A percentile compares a stretch with the other conserved stretches of the same genome.
These are phyloP conservation scores for Miscanthus lutarioriparius DNA, from an alignment of 176 grass and related monocot genomes.

Conservation along the genomic window DNA sequence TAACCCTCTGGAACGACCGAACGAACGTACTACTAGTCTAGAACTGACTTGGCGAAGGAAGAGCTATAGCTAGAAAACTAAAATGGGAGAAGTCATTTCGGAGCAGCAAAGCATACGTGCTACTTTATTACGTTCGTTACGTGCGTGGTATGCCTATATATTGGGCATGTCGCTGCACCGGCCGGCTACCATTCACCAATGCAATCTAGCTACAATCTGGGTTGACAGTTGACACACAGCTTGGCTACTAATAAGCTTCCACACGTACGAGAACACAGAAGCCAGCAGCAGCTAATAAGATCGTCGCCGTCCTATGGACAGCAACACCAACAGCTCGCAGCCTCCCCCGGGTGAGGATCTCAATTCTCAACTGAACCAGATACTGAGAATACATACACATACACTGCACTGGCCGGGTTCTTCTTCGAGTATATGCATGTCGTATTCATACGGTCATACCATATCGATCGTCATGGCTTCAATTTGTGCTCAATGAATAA, in stretches of 20 bases:
- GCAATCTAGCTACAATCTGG: neutral
- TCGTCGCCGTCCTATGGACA: neutral
- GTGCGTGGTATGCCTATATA: neutral
- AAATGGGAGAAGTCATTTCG: neutral
- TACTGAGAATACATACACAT: neutral
- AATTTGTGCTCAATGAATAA: neutral
- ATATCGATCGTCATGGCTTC: neutral
- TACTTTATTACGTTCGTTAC: neutral
- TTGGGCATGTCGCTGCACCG: neutral
- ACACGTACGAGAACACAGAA: neutral
- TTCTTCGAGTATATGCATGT: neutral
- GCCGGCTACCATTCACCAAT: neutral
- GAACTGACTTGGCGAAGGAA: neutral
- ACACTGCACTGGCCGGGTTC: neutral
- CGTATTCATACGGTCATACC: neutral
- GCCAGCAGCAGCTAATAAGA: neutral
- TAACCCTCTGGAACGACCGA: neutral
- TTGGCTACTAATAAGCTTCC: neutral
- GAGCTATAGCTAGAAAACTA: neutral
- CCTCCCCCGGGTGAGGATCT: conserved; percentile 23
- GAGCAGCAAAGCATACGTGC: neutral
- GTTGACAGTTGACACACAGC: neutral
- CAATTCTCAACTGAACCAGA: neutral
- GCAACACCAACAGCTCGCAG: conserved; percentile 21
- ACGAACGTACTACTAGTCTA: neutral